Evolutionary conservation across 805 yeast species (phyloP), one percentile per base, ranked within the genome.

Genomic region (Ogataea henricii): DNA sequence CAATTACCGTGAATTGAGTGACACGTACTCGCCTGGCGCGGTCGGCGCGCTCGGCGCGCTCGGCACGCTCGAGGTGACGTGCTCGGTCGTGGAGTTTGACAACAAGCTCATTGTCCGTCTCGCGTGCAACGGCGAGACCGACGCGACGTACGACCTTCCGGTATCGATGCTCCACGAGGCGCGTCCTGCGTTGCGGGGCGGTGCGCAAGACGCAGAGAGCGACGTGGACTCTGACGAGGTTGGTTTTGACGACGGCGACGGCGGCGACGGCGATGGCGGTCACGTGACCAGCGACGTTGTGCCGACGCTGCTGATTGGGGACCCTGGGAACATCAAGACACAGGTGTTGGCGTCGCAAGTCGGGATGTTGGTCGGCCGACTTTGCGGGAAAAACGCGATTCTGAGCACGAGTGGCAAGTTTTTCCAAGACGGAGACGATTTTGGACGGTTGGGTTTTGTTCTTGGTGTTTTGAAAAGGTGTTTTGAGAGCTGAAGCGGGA

Each of bases 271-370:
- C 21, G 25, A 29, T 38, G 46, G 40, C 57, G 32, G 14, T 39
- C 42, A 39, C 33, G 42, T 39, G 42, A 39, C 42, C 42, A 27
- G 29, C n/a, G 14, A 22, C 14, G 32, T 46, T 8, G 47, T 55
- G 2, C 66, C 69, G 6, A 48, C 47, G 0, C 58, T 73, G n/a
- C 59, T 79, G 6, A 67, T 78, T 17, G 83, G 76, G 3, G 73
- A 72, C 26, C 73, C 70, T 12, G 70, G 69, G 37, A 77, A 70
- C 53, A 58, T 72, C 44, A 77, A 76, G 39, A 76, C 76, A 1
- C 68, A 77, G 46, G 67, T 79, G 10, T 62, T 72, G 67, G 69
- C 79, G 3, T 65, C 77, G 7, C 79, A 79, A 56, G 66, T 79
- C 4, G 82, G 80, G 2, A 71, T 72, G 55, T 54, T 76, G 33